phyloP scores from a whole-genome alignment of 352 stramenopile species.

The Pythium volutum region DNA sequence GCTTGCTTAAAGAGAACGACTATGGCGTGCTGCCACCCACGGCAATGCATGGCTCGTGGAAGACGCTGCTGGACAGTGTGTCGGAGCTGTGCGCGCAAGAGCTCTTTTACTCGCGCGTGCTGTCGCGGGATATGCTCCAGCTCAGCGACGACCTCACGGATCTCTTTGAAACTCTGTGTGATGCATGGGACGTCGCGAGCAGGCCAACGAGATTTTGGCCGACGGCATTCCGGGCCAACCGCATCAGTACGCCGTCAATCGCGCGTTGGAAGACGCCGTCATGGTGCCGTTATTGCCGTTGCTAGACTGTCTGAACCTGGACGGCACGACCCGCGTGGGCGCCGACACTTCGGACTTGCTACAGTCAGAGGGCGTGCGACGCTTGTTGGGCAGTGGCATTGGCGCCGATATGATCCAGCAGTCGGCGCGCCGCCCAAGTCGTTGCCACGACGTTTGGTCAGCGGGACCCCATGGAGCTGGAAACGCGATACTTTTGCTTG shows the following conservation, averaged over 20 bases:
- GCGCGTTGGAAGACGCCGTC: slow-evolving; percentile 25
- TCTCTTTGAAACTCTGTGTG: slow-evolving; percentile 31
- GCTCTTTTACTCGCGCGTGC: slow-evolving; percentile 27
- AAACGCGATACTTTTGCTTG: too few relatives aligned
- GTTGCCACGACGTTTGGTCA: too few relatives aligned
- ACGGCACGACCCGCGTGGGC: slow-evolving; percentile 8
- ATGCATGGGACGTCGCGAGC: slow-evolving; percentile 20
- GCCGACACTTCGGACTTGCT: slow-evolving; percentile 4
- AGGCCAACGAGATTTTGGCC: too few relatives aligned
- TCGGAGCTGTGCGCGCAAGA: slow-evolving; percentile 15
- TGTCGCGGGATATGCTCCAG: slow-evolving; percentile 34
- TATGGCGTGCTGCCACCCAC: slow-evolving; percentile 15
- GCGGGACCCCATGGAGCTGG: too few relatives aligned
- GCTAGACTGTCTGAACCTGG: slow-evolving; percentile 27
- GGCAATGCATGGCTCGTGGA: background rate
- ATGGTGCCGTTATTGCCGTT: slow-evolving; percentile 30
- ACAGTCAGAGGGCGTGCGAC: background rate
- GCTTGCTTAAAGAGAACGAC: slow-evolving; percentile 27
- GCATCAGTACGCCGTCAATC: slow-evolving; percentile 6
- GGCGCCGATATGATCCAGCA: too few relatives aligned
- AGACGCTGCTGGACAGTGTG: slow-evolving; percentile 22
- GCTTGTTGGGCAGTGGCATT: too few relatives aligned
- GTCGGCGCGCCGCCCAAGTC: too few relatives aligned
- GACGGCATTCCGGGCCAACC: too few relatives aligned
- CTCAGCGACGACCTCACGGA: slow-evolving; percentile 34